Conservation (phyloP, 306 rosid species). For the Ziziphus jujuba region DNA sequence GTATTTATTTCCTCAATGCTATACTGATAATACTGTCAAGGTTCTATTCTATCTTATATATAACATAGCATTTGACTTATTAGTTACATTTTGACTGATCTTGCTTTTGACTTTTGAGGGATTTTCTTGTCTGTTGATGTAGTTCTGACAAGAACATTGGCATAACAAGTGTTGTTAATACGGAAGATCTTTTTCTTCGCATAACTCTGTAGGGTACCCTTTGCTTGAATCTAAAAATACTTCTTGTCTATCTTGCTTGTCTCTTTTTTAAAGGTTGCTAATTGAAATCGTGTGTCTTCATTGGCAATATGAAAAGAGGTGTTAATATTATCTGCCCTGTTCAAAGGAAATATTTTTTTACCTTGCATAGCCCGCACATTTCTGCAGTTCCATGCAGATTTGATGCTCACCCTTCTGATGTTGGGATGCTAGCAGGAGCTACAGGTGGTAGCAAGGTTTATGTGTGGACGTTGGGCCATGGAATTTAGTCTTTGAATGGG, state of each 20-base stretch:
- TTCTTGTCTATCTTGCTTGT: neutral
- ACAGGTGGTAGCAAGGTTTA: conserved; percentile 54
- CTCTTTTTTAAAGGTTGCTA: neutral
- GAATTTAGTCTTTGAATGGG: neutral
- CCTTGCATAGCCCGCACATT: conserved; percentile 58
- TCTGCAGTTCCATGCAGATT: conserved; percentile 90
- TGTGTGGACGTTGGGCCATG: conserved; percentile 31
- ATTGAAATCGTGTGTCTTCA: conserved; percentile 47
- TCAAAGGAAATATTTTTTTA: conserved; percentile 36
- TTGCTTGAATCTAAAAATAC: neutral
- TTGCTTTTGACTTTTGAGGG: conserved; percentile 9
- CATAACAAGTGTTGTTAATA: conserved; percentile 42
- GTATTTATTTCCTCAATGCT: no score
- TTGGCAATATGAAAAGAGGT: conserved; percentile 84
- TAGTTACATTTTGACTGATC: neutral
- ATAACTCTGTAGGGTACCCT: neutral
- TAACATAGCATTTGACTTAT: neutral
- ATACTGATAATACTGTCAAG: neutral
- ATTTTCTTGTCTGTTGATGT: conserved; percentile 28
- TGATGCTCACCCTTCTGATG: conserved; percentile 46
- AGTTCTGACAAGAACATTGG: conserved; percentile 69
- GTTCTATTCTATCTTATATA: neutral
- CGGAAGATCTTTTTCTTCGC: neutral
- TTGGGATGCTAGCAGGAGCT: conserved; percentile 54
- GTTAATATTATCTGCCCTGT: conserved; percentile 65